A percentile compares a stretch with the other conserved stretches of the same genome.
These are phyloP conservation scores for Gossypium trilobum DNA, from an alignment of 441 rosid species.

Conservation along the genomic window DNA sequence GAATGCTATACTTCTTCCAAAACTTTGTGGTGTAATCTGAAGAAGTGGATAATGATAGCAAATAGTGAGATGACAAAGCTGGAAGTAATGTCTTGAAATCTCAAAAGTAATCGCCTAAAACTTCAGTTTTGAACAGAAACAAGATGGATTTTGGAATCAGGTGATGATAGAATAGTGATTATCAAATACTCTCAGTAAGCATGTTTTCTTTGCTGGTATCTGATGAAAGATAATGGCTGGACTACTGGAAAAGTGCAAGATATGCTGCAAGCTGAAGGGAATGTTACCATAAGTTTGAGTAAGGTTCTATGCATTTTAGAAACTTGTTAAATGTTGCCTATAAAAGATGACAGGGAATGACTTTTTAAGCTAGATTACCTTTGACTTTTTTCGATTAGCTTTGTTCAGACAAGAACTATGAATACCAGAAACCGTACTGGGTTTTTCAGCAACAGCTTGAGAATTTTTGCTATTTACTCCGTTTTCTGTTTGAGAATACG, in stretches of 20 bases:
- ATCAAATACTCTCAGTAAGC: neutral
- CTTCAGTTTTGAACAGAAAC: neutral
- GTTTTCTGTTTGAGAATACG: constrained; percentile 12
- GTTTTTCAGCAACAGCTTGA: constrained; percentile 20
- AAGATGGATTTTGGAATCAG: neutral
- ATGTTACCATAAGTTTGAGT: neutral
- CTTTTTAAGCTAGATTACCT: constrained; percentile 28
- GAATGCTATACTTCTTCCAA: neutral
- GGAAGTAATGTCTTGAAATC: neutral
- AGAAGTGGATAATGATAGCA: too few relatives aligned
- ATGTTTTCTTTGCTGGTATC: neutral
- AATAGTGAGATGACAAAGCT: neutral
- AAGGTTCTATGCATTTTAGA: neutral
- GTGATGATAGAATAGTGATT: neutral
- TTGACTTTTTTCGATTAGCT: constrained; percentile 58
- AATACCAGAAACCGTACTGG: constrained; percentile 30
- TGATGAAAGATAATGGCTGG: neutral
- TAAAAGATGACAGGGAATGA: neutral
- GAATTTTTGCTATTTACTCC: constrained; percentile 24
- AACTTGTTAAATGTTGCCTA: neutral
- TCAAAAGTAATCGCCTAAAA: neutral
- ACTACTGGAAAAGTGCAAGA: neutral
- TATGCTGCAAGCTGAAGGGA: neutral
- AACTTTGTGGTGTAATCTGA: neutral
- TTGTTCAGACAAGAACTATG: constrained; percentile 34